Conservation (phyloP, 2,329 filamentous ascomycete species). For the Diaporthe capsici region DNA sequence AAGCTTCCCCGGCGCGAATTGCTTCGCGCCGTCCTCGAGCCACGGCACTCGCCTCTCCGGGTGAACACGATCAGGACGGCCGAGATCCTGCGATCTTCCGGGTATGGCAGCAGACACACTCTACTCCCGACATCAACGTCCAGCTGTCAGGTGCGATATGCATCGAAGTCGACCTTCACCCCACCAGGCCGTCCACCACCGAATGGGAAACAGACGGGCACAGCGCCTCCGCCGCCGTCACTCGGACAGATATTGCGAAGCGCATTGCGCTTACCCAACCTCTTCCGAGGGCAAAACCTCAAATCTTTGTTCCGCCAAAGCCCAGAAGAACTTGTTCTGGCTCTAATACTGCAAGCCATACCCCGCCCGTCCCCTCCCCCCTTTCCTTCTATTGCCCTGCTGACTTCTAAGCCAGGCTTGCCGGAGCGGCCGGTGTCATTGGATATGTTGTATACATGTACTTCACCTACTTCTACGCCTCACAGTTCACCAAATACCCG, state of each 20-base stretch:
- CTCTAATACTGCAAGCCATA: constrained; percentile 56
- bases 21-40: constrained; percentile 32
- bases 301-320: constrained; percentile 57
- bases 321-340: constrained; percentile 60
- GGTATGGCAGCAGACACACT: background rate
- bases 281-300: constrained; percentile 56
- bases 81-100: background rate
- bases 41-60: background rate
- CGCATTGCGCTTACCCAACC: constrained; percentile 47
- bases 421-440: constrained; percentile 49
- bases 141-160: constrained; percentile 28
- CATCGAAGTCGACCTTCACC: constrained; percentile 5
- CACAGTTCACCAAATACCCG: constrained; percentile 72
- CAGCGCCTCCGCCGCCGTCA: background rate
- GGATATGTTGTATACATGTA: constrained; percentile 61
- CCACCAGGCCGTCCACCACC: background rate
- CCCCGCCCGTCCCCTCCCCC: constrained; percentile 36
- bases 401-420: constrained; percentile 53
- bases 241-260: constrained; percentile 33
- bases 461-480: constrained; percentile 68
- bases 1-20: constrained; percentile 37
- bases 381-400: constrained; percentile 44
- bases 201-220: background rate
- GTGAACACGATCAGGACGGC: constrained; percentile 4
- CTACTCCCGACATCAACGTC: too few relatives aligned